Base-by-base conservation (phyloP, 2,329 filamentous ascomycete species). In the Talaromyces marneffei region DNA sequence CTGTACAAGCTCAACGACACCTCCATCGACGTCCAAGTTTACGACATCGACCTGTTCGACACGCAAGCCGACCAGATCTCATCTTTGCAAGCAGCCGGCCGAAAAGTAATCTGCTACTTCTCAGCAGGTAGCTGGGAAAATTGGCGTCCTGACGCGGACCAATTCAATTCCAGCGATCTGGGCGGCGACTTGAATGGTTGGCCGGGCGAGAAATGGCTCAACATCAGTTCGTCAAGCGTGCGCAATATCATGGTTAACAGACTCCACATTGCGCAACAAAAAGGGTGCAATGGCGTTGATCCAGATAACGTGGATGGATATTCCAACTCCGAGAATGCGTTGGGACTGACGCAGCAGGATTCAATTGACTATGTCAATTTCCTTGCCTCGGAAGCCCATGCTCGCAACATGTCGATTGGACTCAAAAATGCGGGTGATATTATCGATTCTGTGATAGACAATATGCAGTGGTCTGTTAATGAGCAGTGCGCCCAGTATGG, bases 91-190 rank as follows among this genome's bases (percentile, higher is more conserved):
- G 65, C 66, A 2, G 68, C 78, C 29, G 82, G 80, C 8, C 83
- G 83, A 68, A 85, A 83, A 64, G 83, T 90, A 59, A 86, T 91
- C 62, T 91, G 88, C 77, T 91, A 91, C 74, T 91, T 91, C 76
- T 87, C 85, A 57, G 87, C 86, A 0, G 88, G 88, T 1, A 87
- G 84, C 7, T 89, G 82, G 66, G 88, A 91, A 72, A 70, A 84
- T 57, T 84, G 81, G 76, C 80, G 88, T 2, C 73, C 79, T 0
- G 88, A 91, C 69, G 78, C 80, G 18, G 69, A 68, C 31, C 67
- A 82, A 4, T 90, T 90, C 68, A 68, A 75, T 7, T 64, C 77
- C 1, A 70, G 73, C 0, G 87, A 90, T 65, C 70, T 85, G 44
- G 88, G 87, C 20, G 79, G 80, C 3, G 72, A 74, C 5, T 74